phyloP scores from a whole-genome alignment of 169 alveolate species.

The Plasmodium billcollinsi region DNA sequence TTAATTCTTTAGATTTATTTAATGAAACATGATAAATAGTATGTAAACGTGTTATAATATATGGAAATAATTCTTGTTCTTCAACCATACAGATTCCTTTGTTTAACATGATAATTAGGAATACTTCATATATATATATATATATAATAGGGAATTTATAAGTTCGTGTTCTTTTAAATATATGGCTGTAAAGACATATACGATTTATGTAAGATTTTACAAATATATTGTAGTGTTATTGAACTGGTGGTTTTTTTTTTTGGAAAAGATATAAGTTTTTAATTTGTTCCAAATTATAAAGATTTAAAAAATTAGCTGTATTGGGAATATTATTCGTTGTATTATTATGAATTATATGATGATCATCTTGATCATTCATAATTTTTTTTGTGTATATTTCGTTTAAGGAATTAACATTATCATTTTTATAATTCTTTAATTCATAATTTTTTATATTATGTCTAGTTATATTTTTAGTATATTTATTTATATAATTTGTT shows the following conservation, averaged over 20 bases:
- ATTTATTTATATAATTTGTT: too few species aligned
- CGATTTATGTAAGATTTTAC: not conserved
- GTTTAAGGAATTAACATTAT: too few species aligned
- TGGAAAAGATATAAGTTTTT: too few species aligned
- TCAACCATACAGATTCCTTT: not conserved
- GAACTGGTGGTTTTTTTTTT: not conserved
- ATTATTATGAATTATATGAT: too few species aligned
- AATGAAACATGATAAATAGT: not conserved
- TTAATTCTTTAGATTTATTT: conserved; percentile 9
- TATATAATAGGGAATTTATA: not conserved
- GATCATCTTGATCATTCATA: too few species aligned
- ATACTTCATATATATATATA: conserved; percentile 8
- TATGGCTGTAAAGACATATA: not conserved
- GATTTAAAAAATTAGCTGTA: too few species aligned
- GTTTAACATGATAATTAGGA: not conserved
- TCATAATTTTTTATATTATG: too few species aligned
- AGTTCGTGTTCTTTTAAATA: not conserved
- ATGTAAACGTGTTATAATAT: not conserved
- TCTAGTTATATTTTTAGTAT: too few species aligned
- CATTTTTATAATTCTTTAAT: too few species aligned
- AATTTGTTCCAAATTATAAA: too few species aligned
- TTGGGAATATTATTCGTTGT: too few species aligned
- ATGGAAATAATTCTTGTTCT: not conserved
- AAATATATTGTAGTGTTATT: not conserved
- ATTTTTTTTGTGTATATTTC: not conserved